phyloP scores from a whole-genome alignment of 2,329 filamentous ascomycete genomes.

The Fusarium coffeatum region DNA sequence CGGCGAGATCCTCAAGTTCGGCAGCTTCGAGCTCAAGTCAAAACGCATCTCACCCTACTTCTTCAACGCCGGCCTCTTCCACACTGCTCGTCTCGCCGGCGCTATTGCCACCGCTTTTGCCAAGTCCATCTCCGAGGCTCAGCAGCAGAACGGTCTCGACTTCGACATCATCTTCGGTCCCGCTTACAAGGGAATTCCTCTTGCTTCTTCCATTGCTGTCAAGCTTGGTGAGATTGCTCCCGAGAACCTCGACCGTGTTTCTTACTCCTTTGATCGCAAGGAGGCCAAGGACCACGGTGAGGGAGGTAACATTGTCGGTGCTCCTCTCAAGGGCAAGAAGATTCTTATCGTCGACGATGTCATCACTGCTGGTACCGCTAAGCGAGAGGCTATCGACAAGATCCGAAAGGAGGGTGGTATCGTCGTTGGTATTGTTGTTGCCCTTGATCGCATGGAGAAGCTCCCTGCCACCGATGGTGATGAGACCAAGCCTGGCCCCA shows the following conservation, averaged over 20 bases:
- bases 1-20: conserved; percentile 81
- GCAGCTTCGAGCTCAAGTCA: conserved; percentile 90
- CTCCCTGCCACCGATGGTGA: conserved; percentile 73
- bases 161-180: conserved; percentile 94
- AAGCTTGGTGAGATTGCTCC: conserved; percentile 79
- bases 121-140: conserved; percentile 66
- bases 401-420: conserved; percentile 87
- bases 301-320: conserved; percentile 91
- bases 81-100: conserved; percentile 80
- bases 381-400: conserved; percentile 90
- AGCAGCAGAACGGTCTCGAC: conserved; percentile 57
- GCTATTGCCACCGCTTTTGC: conserved; percentile 88
- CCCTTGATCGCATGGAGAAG: conserved; percentile 88
- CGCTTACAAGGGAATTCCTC: conserved; percentile 96
- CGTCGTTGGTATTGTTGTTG: conserved; percentile 88
- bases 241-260: conserved; percentile 73
- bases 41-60: conserved; percentile 94
- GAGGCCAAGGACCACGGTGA: conserved; percentile 97
- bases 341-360: conserved; percentile 96
- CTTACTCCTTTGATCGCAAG: conserved; percentile 95
- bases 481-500: conserved; percentile 75
- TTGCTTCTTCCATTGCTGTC: conserved; percentile 81
- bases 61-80: conserved; percentile 95
- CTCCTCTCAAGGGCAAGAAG: conserved; percentile 83
- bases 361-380: conserved; percentile 93